Evolutionary conservation across 345 rosid species (phyloP).

Genomic region (Passiflora organensis): DNA sequence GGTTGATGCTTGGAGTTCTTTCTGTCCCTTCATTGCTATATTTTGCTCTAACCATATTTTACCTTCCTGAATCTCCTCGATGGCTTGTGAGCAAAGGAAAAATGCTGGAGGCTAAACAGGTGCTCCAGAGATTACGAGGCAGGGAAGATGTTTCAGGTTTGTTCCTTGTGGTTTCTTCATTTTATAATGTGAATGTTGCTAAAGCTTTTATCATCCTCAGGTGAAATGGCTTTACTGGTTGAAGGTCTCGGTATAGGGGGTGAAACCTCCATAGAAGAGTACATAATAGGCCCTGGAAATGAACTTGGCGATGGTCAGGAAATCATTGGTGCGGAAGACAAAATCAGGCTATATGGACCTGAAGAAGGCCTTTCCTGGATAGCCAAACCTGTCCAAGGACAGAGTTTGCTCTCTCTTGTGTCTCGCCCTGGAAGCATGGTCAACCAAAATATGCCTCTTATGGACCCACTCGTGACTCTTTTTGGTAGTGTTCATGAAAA

Average conservation of each 20-base stretch:
- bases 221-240: constrained; percentile 93
- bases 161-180: too few species aligned
- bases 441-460: constrained; percentile 54
- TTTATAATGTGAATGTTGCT: too few species aligned
- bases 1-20: constrained; percentile 88
- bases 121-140: constrained; percentile 85
- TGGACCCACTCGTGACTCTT: constrained; percentile 89
- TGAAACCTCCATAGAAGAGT: constrained; percentile 85
- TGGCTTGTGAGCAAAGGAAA: constrained; percentile 98
- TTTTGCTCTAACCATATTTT: constrained; percentile 59
- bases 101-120: constrained; percentile 77
- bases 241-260: constrained; percentile 96
- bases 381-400: constrained; percentile 79
- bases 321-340: constrained; percentile 51
- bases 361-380: constrained; percentile 79
- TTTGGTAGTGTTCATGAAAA: constrained; percentile 89
- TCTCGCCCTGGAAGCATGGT: constrained; percentile 88
- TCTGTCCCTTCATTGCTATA: constrained; percentile 75
- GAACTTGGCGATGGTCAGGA: constrained; percentile 54
- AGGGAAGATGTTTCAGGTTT: constrained; percentile 91
- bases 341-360: constrained; percentile 69
- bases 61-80: constrained; percentile 97
- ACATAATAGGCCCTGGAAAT: constrained; percentile 69
- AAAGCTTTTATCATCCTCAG: constrained; percentile 42
- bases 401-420: constrained; percentile 54